Evolutionary conservation across 768 basidiomycete genomes (phyloP).

Genomic region (Boletus tylopilopsis): DNA sequence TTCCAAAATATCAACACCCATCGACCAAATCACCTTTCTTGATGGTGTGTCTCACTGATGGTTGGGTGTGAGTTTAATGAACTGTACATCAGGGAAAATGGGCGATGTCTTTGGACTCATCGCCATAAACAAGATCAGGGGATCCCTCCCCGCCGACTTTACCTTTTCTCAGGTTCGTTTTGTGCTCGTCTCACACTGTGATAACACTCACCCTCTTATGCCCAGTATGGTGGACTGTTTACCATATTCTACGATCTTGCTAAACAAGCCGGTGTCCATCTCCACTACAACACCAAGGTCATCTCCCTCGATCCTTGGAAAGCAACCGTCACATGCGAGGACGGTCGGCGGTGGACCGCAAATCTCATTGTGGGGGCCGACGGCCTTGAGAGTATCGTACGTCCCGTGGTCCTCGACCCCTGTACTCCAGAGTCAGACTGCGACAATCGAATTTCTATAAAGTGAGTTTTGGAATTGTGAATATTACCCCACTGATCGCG

Average conservation of each 20-base stretch:
- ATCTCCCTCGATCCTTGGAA: constrained; percentile 32
- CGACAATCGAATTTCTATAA: constrained; percentile 15
- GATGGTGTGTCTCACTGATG: constrained; percentile 9
- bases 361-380: constrained; percentile 63
- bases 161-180: constrained; percentile 41
- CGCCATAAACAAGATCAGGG: constrained; percentile 41
- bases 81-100: constrained; percentile 32
- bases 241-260: constrained; percentile 46
- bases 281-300: constrained; percentile 41
- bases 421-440: constrained; percentile 3
- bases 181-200: background rate
- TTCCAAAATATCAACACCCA: constrained; percentile 27
- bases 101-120: constrained; percentile 43
- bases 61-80: too few species aligned
- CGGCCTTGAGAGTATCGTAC: constrained; percentile 46
- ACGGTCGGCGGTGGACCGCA: constrained; percentile 40
- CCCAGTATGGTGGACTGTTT: constrained; percentile 52
- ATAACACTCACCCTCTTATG: background rate
- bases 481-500: background rate
- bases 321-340: constrained; percentile 30
- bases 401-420: constrained; percentile 30
- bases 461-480: constrained; percentile 6
- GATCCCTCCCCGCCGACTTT: constrained; percentile 44
- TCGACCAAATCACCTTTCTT: constrained; percentile 13
- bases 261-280: constrained; percentile 41